These are phyloP conservation scores for Hamigera avellanea DNA, from an alignment of 495 filamentous ascomycete species.

Conservation along the genomic window DNA sequence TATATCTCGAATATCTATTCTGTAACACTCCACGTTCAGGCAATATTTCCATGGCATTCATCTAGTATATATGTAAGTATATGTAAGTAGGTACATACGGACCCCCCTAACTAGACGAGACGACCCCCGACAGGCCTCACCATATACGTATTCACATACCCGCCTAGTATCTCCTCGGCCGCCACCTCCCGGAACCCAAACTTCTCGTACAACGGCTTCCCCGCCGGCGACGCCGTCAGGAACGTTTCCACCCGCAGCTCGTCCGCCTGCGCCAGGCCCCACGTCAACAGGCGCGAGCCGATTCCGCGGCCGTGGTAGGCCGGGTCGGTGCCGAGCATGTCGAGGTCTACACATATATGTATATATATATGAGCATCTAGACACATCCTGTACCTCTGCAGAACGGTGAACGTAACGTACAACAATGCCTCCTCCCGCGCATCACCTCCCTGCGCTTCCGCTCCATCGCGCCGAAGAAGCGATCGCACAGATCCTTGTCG, in stretches of 20 bases:
- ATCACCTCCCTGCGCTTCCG: not conserved
- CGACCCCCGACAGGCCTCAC: no score
- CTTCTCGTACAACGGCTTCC: constrained; percentile 20
- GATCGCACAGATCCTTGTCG: not conserved
- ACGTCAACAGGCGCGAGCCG: constrained; percentile 25
- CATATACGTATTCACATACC: constrained; percentile 5
- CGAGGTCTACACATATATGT: constrained; percentile 15
- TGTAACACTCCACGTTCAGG: no score
- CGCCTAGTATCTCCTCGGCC: constrained; percentile 6
- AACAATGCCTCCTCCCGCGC: not conserved
- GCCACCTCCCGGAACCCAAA: constrained; percentile 16
- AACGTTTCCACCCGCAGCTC: constrained; percentile 24
- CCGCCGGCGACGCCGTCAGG: constrained; percentile 20
- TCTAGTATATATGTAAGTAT: no score
- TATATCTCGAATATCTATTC: no score
- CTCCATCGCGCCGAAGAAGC: not conserved
- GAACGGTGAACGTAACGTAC: not conserved
- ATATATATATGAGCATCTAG: no score
- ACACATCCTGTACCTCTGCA: not conserved
- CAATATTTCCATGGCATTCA: no score
- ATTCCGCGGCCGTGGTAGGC: constrained; percentile 28
- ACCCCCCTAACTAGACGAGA: no score
- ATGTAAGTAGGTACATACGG: no score
- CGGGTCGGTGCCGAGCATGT: constrained; percentile 23
- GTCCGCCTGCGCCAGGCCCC: constrained; percentile 30